These are phyloP conservation scores for Tillandsia fasciculata DNA, from an alignment of 176 grass and related monocot species.

Conservation along the genomic window DNA sequence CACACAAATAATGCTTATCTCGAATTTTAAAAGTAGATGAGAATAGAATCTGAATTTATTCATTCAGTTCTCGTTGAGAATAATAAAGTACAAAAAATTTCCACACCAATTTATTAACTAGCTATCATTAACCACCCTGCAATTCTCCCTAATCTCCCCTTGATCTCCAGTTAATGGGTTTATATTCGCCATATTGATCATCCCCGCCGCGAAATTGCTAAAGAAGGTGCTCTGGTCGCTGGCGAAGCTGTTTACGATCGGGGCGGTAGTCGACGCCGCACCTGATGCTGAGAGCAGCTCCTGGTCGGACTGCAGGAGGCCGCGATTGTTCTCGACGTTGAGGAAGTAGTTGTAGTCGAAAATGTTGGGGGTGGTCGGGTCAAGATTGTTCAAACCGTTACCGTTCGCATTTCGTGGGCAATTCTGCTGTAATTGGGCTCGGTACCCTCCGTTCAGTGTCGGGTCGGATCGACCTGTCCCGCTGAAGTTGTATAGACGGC, in stretches of 20 bases:
- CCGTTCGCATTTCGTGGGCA: slow-evolving; percentile 20
- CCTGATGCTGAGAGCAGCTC: slow-evolving; percentile 31
- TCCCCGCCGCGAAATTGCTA: slow-evolving; percentile 24
- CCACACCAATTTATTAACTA: not conserved
- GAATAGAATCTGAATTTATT: no score
- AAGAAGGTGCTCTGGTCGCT: slow-evolving; percentile 50
- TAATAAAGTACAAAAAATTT: not conserved
- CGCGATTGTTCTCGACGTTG: slow-evolving; percentile 28
- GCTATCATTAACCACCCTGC: slow-evolving; percentile 22
- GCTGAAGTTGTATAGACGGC: slow-evolving; percentile 52
- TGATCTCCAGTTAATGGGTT: slow-evolving; percentile 16
- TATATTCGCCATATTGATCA: slow-evolving; percentile 68
- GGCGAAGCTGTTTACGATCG: slow-evolving; percentile 37
- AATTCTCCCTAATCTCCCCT: slow-evolving; percentile 36
- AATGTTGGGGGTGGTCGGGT: slow-evolving; percentile 34
- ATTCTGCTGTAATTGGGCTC: slow-evolving; percentile 2
- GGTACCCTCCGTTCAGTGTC: slow-evolving; percentile 20
- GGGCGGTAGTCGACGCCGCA: slow-evolving; percentile 15
- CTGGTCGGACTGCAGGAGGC: slow-evolving; percentile 48
- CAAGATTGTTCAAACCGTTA: slow-evolving; percentile 20
- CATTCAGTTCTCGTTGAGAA: no score
- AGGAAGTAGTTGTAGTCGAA: slow-evolving; percentile 68
- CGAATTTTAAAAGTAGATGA: no score
- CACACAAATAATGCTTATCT: no score
- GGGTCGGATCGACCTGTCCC: slow-evolving; percentile 38